Base-by-base conservation (phyloP, 768 basidiomycete genomes). In the Boletus fagicola region DNA sequence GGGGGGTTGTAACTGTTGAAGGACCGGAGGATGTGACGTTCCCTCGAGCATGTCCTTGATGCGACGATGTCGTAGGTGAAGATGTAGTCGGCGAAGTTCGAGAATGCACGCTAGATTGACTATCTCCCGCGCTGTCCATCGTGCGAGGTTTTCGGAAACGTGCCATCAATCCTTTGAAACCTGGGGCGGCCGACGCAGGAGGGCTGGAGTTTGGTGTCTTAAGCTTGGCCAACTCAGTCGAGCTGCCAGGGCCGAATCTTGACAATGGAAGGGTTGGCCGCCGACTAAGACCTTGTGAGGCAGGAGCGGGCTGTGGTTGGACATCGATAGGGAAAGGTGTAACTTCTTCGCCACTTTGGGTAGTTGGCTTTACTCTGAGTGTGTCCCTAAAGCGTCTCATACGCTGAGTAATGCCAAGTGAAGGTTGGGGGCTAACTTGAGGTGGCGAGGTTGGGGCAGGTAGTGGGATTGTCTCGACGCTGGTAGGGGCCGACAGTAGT, bases 161-260 rank as follows among this genome's bases (percentile, higher is more conserved):
- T 30, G 89, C 83, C 82, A 93, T 91, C 71, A 93, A 86, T 15
- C 90, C 86, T 70, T 84, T 89, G 26, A 92, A 66, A 22, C 89
- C 86, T 35, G 90, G 90, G 20, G 85, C 79, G 28, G 87, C 82
- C 22, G 86, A 84, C 4, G 88, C 82, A 62, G 87, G 84, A n/a
- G 87, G 86, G 58, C 80, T 83, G 2, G 83, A 72, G 31, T 82
- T 70, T 20, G 82, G 72, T 4, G 81, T 77, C 67, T 84, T 87
- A 58, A 81, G 79, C 61, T 83, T 78, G 24, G 72, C 74, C 18
- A 75, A 63, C 49, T 89, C 87, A 4, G 78, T 78, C 9, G 83
- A 62, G 51, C 71, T 71, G 4, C 69, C 62, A n/a, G 63, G 49
- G 8, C 61, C 60, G 5, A 71, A 64, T 75, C 78, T 28, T 73